Conservation (phyloP, 2,329 filamentous ascomycete genomes). For the Fusarium compactum region DNA sequence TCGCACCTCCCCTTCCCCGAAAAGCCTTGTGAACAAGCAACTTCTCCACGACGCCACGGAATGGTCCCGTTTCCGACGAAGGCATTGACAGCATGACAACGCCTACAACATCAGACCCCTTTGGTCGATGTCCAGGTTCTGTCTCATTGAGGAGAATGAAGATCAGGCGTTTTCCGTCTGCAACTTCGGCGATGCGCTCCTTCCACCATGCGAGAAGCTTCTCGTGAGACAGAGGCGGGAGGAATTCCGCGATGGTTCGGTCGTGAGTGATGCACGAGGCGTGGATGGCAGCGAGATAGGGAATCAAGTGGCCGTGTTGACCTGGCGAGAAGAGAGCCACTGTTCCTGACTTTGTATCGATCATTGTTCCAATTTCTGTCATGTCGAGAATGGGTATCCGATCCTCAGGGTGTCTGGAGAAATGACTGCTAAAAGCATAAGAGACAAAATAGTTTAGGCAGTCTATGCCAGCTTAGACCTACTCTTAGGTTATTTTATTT, state of each 20-base stretch:
- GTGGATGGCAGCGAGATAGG: constrained; percentile 69
- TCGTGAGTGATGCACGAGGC: constrained; percentile 69
- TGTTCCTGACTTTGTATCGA: constrained; percentile 48
- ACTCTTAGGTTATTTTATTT: no score
- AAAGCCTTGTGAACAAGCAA: constrained; percentile 66
- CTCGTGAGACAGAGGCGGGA: constrained; percentile 68
- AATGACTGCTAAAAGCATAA: no score
- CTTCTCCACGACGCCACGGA: constrained; percentile 68
- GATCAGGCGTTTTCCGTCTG: constrained; percentile 61
- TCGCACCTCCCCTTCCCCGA: constrained; percentile 64
- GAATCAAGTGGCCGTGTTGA: constrained; percentile 64
- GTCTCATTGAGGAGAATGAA: constrained; percentile 62
- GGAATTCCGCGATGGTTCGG: constrained; percentile 68
- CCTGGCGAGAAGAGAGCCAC: constrained; percentile 59
- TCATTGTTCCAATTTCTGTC: constrained; percentile 51
- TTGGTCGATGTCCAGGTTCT: constrained; percentile 51
- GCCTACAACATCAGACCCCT: constrained; percentile 63
- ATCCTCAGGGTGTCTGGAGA: not conserved
- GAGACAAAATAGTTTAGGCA: no score
- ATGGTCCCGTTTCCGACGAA: constrained; percentile 66
- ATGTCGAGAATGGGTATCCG: constrained; percentile 39
- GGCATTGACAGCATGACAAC: constrained; percentile 67
- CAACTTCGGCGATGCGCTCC: constrained; percentile 62
- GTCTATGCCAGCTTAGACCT: no score
- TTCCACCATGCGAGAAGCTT: constrained; percentile 71